phyloP scores from a whole-genome alignment of 495 filamentous ascomycete species.

The Penicillium riverlandense region DNA sequence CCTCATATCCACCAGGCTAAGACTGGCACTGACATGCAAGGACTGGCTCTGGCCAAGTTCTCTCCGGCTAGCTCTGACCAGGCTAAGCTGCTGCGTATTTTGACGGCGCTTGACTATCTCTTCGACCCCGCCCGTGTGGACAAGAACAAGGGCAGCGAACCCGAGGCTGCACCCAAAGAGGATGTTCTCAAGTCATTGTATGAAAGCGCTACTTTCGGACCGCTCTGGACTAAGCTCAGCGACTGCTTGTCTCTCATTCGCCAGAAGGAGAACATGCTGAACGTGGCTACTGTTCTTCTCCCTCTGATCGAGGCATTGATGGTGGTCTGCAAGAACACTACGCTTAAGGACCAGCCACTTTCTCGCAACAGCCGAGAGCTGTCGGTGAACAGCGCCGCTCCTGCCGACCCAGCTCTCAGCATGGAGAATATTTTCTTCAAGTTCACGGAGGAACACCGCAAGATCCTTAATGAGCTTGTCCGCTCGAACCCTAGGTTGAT shows the following conservation, averaged over 20 bases:
- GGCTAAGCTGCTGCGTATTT: constrained; percentile 85
- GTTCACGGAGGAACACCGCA: constrained; percentile 96
- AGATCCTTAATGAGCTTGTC: constrained; percentile 96
- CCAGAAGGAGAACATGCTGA: constrained; percentile 88
- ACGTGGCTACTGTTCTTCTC: constrained; percentile 89
- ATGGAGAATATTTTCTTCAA: constrained; percentile 94
- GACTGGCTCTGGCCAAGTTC: constrained; percentile 88
- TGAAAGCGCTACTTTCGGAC: constrained; percentile 81
- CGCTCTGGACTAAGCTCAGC: constrained; percentile 90
- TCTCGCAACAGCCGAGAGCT: constrained; percentile 59
- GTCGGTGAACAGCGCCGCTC: constrained; percentile 66
- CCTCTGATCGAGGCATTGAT: constrained; percentile 93
- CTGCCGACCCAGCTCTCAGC: constrained; percentile 51
- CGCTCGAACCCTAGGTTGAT: constrained; percentile 95
- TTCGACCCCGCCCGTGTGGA: constrained; percentile 67
- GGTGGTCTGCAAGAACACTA: constrained; percentile 98
- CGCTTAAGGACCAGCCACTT: constrained; percentile 61
- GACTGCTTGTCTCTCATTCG: constrained; percentile 83
- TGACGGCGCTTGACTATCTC: constrained; percentile 92
- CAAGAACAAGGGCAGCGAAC: constrained; percentile 47
- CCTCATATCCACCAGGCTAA: constrained; percentile 80
- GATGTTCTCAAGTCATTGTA: constrained; percentile 84
- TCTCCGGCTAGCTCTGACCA: constrained; percentile 93
- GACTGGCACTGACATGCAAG: constrained; percentile 89
- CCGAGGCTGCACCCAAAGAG: constrained; percentile 51